Conservation (phyloP, 73 alveolate species). For the Durusdinium trenchii region DNA sequence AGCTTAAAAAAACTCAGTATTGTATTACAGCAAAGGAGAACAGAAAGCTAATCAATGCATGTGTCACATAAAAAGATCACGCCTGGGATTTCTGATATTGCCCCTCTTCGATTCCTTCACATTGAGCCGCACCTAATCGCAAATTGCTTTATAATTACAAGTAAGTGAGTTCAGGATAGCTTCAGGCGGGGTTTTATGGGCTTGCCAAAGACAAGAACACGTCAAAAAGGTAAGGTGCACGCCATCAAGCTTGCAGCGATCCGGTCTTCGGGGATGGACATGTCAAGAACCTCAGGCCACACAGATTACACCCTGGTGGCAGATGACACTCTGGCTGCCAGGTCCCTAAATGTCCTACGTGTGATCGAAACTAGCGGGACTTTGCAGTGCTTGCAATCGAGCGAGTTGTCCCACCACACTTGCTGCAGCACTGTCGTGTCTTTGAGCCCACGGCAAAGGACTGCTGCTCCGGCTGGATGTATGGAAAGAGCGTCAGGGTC, state of each 20-base stretch:
- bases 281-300: slow-evolving; percentile 49
- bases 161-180: not conserved
- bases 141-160: no score
- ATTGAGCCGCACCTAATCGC: slow-evolving; percentile 57
- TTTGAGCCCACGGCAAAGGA: not conserved
- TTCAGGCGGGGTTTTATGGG: not conserved
- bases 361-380: not conserved
- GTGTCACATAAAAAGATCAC: not conserved
- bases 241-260: slow-evolving; percentile 65
- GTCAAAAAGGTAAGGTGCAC: not conserved
- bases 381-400: not conserved
- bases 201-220: not conserved
- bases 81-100: slow-evolving; percentile 67
- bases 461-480: slow-evolving; percentile 83
- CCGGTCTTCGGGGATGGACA: slow-evolving; percentile 55
- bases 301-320: not conserved
- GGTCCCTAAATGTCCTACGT: not conserved
- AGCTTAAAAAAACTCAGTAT: not conserved
- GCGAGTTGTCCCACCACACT: not conserved
- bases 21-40: no score
- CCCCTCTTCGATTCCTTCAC: slow-evolving; percentile 50
- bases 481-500: slow-evolving; percentile 82
- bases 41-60: no score
- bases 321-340: not conserved
- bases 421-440: not conserved